phyloP scores from a whole-genome alignment of 352 stramenopile species.

The Phytophthora multivora region DNA sequence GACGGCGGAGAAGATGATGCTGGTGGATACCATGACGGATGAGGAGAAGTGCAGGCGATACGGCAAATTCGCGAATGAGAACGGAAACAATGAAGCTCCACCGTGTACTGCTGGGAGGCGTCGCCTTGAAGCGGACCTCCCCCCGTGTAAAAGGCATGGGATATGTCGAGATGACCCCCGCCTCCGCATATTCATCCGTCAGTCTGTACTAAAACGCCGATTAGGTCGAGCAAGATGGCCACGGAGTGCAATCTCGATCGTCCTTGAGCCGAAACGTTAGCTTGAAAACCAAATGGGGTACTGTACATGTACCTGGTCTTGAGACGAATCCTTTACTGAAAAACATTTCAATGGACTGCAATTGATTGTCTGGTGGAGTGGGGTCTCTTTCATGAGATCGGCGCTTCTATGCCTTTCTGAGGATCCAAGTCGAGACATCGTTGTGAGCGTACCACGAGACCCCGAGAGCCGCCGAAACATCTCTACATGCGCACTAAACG shows the following conservation, averaged over 20 bases:
- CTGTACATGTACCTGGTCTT: neutral
- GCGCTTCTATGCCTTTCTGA: constrained; percentile 13
- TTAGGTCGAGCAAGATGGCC: constrained; percentile 12
- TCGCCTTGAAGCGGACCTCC: neutral
- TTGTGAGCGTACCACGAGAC: constrained; percentile 8
- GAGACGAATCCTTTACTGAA: constrained; percentile 4
- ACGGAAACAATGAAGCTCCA: constrained; percentile 1
- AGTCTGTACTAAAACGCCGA: neutral
- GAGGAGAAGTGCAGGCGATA: constrained; percentile 7
- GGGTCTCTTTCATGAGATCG: constrained; percentile 18
- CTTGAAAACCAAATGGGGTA: constrained; percentile 21
- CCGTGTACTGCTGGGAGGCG: neutral
- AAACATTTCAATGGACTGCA: neutral
- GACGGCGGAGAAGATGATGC: constrained; percentile 9
- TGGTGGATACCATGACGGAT: constrained; percentile 25
- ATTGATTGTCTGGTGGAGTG: neutral
- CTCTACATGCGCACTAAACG: too few relatives aligned
- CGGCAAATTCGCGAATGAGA: constrained; percentile 31
- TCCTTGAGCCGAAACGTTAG: neutral
- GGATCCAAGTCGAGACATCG: constrained; percentile 3
- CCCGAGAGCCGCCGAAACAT: neutral
- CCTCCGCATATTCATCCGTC: constrained; percentile 1
- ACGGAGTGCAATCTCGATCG: constrained; percentile 18
- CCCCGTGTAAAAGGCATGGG: constrained; percentile 20
- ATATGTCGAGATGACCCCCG: constrained; percentile 31